These are phyloP conservation scores for Tetrapyrgos nigripes DNA, from an alignment of 1,284 basidiomycete genomes.

Conservation along the genomic window DNA sequence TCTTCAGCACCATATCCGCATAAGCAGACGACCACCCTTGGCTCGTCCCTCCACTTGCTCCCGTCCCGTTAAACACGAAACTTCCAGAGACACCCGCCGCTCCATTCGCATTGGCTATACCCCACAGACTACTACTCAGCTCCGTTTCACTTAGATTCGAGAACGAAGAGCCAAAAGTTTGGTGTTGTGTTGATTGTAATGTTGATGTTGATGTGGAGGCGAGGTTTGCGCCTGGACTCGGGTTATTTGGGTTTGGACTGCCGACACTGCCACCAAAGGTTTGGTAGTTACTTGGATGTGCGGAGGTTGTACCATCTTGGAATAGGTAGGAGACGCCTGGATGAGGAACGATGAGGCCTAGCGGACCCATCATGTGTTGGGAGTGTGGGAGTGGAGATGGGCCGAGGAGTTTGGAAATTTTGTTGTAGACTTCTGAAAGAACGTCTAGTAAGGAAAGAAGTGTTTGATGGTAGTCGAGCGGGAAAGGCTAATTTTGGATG, in stretches of 20 bases:
- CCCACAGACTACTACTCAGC: conserved; percentile 68
- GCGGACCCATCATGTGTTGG: conserved; percentile 78
- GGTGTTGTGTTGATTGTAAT: conserved; percentile 37
- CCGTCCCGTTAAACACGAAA: conserved; percentile 31
- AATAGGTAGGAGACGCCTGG: conserved; percentile 85
- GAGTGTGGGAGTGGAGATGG: conserved; percentile 74
- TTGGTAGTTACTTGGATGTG: conserved; percentile 7
- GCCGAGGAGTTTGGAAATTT: conserved; percentile 79
- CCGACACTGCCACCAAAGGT: conserved; percentile 24
- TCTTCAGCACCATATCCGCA: conserved; percentile 80
- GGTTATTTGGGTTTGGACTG: conserved; percentile 18
- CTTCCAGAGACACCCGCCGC: conserved; percentile 27
- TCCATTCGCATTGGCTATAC: conserved; percentile 65
- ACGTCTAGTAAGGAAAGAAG: conserved; percentile 87
- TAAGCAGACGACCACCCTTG: conserved; percentile 62
- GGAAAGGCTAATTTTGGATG: conserved; percentile 66
- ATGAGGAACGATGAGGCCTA: conserved; percentile 74
- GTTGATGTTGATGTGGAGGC: no score
- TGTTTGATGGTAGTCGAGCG: conserved; percentile 86
- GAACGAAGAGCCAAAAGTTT: conserved; percentile 28
- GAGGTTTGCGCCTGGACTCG: conserved; percentile 30
- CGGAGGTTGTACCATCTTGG: conserved; percentile 35
- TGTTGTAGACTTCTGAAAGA: conserved; percentile 86
- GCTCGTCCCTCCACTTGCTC: conserved; percentile 52
- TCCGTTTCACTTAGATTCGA: conserved; percentile 27